phyloP scores from a whole-genome alignment of 257 asterid genomes.

The Lavandula angustifolia region DNA sequence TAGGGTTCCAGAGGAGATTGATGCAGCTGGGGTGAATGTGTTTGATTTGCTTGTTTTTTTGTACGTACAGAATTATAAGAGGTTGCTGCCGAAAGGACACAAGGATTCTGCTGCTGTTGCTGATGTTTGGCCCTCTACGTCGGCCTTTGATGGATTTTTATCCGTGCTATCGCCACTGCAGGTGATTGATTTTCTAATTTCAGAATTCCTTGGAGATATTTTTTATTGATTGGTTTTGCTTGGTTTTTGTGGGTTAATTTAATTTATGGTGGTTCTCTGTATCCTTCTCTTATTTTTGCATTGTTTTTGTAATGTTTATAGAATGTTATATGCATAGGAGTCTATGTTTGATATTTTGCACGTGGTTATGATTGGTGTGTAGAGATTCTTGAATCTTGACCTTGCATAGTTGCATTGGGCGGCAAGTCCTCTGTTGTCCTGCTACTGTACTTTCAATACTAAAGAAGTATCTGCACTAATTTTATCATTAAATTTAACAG shows the following conservation, averaged over 20 bases:
- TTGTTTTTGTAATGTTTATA: constrained; percentile 14
- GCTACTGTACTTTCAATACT: too few relatives aligned
- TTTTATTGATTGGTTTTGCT: too few relatives aligned
- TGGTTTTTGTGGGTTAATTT: neutral
- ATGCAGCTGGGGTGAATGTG: constrained; percentile 63
- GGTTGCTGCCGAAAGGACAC: constrained; percentile 91
- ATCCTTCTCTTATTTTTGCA: constrained; percentile 5
- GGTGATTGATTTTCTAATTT: constrained; percentile 39
- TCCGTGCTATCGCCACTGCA: constrained; percentile 89
- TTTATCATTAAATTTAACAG: constrained; percentile 5
- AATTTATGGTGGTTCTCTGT: neutral
- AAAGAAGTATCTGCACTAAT: neutral
- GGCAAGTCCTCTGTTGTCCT: too few relatives aligned
- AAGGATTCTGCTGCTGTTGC: constrained; percentile 95
- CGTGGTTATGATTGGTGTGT: constrained; percentile 2
- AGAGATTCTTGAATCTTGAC: constrained; percentile 7
- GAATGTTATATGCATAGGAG: constrained; percentile 13
- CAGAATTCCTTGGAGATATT: neutral
- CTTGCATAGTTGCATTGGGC: neutral
- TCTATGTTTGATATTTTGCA: constrained; percentile 8
- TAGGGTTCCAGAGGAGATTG: constrained; percentile 50
- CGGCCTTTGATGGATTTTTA: constrained; percentile 85
- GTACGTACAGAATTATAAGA: constrained; percentile 80
- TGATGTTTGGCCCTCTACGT: constrained; percentile 98
- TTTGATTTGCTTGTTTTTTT: constrained; percentile 80